Evolutionary conservation across 208 protist species (phyloP).

Genomic region (Leishmania tropica): DNA sequence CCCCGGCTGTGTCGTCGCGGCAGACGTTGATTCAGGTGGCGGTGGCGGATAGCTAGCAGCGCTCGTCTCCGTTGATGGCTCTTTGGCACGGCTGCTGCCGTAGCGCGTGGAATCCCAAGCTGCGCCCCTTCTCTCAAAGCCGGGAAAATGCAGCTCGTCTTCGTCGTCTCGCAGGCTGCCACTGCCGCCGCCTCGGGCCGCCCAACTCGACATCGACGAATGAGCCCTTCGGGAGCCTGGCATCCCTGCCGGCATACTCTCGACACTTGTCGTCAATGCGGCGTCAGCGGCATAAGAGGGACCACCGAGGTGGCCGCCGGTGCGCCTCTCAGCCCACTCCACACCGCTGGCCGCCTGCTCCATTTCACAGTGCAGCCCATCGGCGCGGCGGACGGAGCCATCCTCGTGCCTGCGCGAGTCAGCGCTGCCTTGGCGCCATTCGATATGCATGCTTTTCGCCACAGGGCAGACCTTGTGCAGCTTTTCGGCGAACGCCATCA

Average conservation of each 20-base stretch:
- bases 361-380: conserved; percentile 11
- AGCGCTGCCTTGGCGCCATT: conserved; percentile 44
- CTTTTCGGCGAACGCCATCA: conserved; percentile 75
- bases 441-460: conserved; percentile 65
- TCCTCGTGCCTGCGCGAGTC: not conserved
- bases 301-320: not conserved
- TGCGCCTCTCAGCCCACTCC: conserved; percentile 1
- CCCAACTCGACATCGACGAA: not conserved
- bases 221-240: conserved; percentile 20
- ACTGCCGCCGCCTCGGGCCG: not conserved
- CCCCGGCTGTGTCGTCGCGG: not conserved
- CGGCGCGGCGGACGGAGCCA: not conserved
- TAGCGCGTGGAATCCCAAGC: not conserved
- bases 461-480: conserved; percentile 78
- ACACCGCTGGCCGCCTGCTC: conserved; percentile 1
- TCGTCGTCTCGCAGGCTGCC: conserved; percentile 15
- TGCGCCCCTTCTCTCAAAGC: not conserved
- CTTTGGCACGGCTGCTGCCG: not conserved
- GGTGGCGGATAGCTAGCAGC: not conserved
- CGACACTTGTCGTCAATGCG: not conserved
- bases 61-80: not conserved
- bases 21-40: not conserved
- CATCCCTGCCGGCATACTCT: conserved; percentile 22
- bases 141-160: conserved; percentile 39
- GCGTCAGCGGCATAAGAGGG: not conserved